A percentile compares a stretch with the other conserved stretches of the same genome.
Evolutionary conservation across 129 eudicot genomes (phyloP).

Genomic region (Kitagawia praeruptora): DNA sequence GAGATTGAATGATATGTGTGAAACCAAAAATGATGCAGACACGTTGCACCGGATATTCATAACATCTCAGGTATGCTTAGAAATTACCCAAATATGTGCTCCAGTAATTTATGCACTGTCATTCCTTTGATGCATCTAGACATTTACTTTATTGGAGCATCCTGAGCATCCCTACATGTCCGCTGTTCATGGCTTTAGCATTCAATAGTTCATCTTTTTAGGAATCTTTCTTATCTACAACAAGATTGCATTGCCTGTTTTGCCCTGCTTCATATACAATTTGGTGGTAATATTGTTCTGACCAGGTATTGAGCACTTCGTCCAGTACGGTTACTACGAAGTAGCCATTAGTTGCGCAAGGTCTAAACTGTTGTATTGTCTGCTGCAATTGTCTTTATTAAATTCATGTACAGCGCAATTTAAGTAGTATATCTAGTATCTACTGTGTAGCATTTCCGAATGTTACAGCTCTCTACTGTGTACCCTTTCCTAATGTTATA

Average conservation of each 20-base stretch:
- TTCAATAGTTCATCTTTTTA: not conserved
- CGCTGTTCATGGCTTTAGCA: not conserved
- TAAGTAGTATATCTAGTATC: not conserved
- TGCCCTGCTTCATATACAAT: not conserved
- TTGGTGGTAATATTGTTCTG: not conserved
- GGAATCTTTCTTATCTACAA: not conserved
- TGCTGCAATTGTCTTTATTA: not conserved
- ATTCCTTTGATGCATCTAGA: not conserved
- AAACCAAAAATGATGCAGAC: constrained; percentile 63
- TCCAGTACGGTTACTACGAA: not conserved
- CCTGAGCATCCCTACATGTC: not conserved
- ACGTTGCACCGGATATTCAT: constrained; percentile 74
- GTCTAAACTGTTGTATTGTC: not conserved
- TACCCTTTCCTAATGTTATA: not conserved
- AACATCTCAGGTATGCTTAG: constrained; percentile 86
- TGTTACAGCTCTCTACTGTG: not conserved
- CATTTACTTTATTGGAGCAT: not conserved
- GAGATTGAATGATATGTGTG: constrained; percentile 50
- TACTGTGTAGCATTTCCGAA: not conserved
- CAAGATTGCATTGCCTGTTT: not conserved
- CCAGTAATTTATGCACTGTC: not conserved
- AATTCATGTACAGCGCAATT: not conserved
- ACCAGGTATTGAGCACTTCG: not conserved
- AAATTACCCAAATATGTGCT: not conserved
- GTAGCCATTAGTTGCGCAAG: not conserved